Evolutionary conservation across 257 asterid species (phyloP), one percentile per base, ranked within the genome.

Genomic region (Agastache rugosa): DNA sequence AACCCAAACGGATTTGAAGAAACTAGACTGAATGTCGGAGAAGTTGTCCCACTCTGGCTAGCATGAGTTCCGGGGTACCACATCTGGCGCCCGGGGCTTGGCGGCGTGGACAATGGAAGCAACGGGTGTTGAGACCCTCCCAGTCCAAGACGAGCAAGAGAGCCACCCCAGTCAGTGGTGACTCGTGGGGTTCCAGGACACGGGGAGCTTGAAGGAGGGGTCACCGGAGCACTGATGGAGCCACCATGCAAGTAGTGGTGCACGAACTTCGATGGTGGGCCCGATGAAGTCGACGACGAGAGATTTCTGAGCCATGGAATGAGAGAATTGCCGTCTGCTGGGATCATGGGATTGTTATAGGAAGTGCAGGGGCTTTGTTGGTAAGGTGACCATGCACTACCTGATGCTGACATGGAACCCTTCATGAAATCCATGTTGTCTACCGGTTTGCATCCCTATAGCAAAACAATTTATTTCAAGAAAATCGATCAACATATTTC

Each of bases 301-400:
- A 87, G 93, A 78, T 87, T 89, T 64, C 78, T 83, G 31, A 89
- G 96, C 93, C 96, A 89, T n/a, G 96, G 93, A 75, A 89, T 89
- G 11, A 89, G 86, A 63, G 91, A 84, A 51, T 81, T 87, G 27
- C 88, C 88, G 25, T 89, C 91, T 45, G 77, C 77, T 77, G 92
- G 88, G 78, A 85, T 51, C 12, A 6, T 87, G 16, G 88, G 88
- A 63, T 81, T 79, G 51, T 81, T 79, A 56, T 77, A 86, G 23
- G 88, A 86, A 29, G 88, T 81, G 68, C 14, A 42, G 34, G 73
- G 77, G 47, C 71, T 76, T 48, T 50, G 80, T 10, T 83, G 91
- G 75, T 85, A 84, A 25, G 90, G 83, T 47, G 95, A 86, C 59
- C 85, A 79, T 11, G 91, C 86, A 73, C 81, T 85, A 23, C 79